Evolutionary conservation across 371 early-diverging fungal species (phyloP), one percentile per base, ranked within the genome.

Genomic region (Rhizopus stolonifer): DNA sequence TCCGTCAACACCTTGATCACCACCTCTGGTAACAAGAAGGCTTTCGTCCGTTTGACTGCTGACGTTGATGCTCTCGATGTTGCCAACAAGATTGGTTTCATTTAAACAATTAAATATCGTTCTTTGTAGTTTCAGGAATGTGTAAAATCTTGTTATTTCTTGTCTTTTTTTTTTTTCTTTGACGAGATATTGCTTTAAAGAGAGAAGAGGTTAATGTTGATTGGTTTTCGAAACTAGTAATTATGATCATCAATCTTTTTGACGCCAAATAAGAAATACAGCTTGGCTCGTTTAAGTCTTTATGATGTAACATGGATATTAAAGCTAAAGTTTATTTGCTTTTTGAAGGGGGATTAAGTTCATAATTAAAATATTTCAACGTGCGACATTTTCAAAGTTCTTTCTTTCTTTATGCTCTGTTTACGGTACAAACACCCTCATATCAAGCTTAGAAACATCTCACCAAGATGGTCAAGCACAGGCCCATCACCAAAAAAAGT

Each of bases 21-120:
- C 77, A 74, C 97, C 58, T 91, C 92, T 65, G 98, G 98, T 49
- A 70, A 83, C 72, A 99, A 99, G 92, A 99, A 98, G 90, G 99
- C 99, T 53, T 99, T 92, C 80, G 96, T 98, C 58, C 95, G 94
- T 65, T 85, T 99, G 60, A 81, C 90, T 54, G 84, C 94, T 60
- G 97, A 96, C 65, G 90, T 90, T 53, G 96, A 95, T 77, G 99
- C 99, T 61, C 80, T 96, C 48, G 95, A 96, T 65, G 91, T 97
- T 70, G 98, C 99, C 74, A 91, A 90, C 87, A 94, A 92, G 73
- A 71, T 79, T 50, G 75, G 75, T 60, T 78, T 79, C 66, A 75
- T 79, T 67, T 77, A 78, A 76, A 59, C 40, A 19, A 39, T 25
- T 54, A 13, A 24, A 43, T 44, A 43, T 52, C 39, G 15, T 31